Evolutionary conservation across 495 filamentous ascomycete species (phyloP).

Genomic region (Penicillium psychrofluorescens): DNA sequence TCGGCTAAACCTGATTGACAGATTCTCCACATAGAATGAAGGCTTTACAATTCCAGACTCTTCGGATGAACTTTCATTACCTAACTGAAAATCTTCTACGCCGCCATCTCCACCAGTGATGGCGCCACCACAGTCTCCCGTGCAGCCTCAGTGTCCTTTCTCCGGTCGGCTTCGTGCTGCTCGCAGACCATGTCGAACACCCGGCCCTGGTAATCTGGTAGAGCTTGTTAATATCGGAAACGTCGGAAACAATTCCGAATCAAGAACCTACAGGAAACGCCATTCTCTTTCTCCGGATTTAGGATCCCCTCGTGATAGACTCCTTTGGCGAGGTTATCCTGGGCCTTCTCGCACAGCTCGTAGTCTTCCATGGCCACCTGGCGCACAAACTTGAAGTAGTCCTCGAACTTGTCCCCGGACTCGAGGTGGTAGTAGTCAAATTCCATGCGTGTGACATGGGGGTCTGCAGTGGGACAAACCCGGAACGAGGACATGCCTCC

Average conservation of each 20-base stretch:
- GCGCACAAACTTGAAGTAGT: constrained; percentile 53
- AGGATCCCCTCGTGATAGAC: constrained; percentile 53
- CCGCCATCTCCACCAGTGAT: constrained; percentile 13
- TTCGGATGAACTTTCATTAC: background rate
- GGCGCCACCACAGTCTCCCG: constrained; percentile 6
- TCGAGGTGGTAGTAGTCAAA: constrained; percentile 55
- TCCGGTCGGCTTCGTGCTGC: constrained; percentile 36
- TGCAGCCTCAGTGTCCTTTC: constrained; percentile 2
- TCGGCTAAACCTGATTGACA: too few species aligned
- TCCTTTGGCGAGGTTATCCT: constrained; percentile 46
- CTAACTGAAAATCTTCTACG: constrained; percentile 7
- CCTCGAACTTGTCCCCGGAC: constrained; percentile 48
- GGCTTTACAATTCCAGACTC: too few species aligned
- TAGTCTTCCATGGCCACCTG: constrained; percentile 56
- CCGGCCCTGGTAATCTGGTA: constrained; percentile 45
- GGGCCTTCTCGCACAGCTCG: constrained; percentile 53
- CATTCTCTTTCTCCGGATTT: constrained; percentile 52
- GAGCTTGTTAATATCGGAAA: background rate
- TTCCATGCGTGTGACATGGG: constrained; percentile 51
- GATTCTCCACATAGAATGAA: too few species aligned
- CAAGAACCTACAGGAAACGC: constrained; percentile 43
- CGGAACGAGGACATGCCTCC: constrained; percentile 55
- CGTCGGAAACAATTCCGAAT: background rate
- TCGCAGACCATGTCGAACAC: constrained; percentile 47
- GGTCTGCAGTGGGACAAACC: constrained; percentile 46